Base-by-base conservation (phyloP, 352 stramenopile species). In the Thraustotheca clavata region DNA sequence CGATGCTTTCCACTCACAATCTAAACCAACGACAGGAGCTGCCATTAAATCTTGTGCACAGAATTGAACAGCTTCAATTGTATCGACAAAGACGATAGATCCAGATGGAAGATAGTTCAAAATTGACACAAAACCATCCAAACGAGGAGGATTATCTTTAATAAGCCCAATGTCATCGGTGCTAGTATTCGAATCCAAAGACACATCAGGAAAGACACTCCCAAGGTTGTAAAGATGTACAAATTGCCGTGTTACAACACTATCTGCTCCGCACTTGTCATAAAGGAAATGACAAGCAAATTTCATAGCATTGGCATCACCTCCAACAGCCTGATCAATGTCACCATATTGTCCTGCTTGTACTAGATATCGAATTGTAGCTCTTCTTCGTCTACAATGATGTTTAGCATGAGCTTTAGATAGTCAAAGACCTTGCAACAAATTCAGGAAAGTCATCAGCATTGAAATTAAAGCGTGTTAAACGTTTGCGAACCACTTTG, bases 1-100 rank as follows among this genome's bases (percentile, higher is more conserved):
- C n/a, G 73, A 62, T 7, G 76, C 66, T 31, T 86, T 88, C 83
- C 83, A 92, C 62, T 92, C 83, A 18, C 77, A 88, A 70, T 92
- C 83, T 41, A 92, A 89, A 2, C 83, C 83, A 18, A 92, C 69
- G 22, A 76, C 69, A 0, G 68, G 29, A n/a, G 80, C 71, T 1
- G 46, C 39, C n/a, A 74, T 39, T 26, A 92, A 66, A 40, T 88
- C 67, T 20, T 57, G 59, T 11, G 73, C 61, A 43, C 76, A 87
- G n/a, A 14, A 41, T 9, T 70, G 38, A 6, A 90, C 48, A 16
- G 43, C 59, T 20, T 60, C 65, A 14, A 46, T 67, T 3, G 76
- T 85, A 49, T 87, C 76, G 7, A 92, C 74, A 54, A 92, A 89
- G 22, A 77, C 50, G 34, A 86, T 73, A 46, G 75, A 80, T 34